Base-by-base conservation (phyloP, 2,329 filamentous ascomycete species). In the Endothia cerciana region DNA sequence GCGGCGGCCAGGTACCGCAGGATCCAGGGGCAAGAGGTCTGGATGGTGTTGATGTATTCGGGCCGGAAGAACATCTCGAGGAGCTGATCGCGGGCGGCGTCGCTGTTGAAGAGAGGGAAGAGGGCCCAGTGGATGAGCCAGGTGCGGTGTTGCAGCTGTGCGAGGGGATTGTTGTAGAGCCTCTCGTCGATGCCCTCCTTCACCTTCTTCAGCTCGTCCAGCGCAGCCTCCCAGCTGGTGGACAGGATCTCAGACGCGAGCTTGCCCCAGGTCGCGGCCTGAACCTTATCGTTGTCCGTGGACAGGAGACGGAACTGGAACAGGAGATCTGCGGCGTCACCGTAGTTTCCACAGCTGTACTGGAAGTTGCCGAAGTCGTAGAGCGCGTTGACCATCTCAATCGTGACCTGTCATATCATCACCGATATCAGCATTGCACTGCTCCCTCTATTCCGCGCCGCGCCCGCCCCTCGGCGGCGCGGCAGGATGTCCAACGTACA, bases 101-200 rank as follows among this genome's bases (percentile, higher is more conserved):
- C 94, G 82, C 92, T 90, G 88, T 99, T 98, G 88, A 98, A 99
- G 82, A 97, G 94, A 69, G 95, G 94, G 88, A 98, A 99, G 69
- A 99, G 89, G 56, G 92, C 90, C 94, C 95, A 99, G 91, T 99
- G 95, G 74, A 97, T 91, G 74, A 99, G 85, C 92, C 94, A 97
- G 66, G 94, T 96, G 77, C 95, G 92, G 85, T 97, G 94, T 78
- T 94, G 91, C 69, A 99, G 90, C 83, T 99, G 95, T 68, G 92
- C 94, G 70, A 97, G 87, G 36, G 94, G 92, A 85, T 97, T 97
- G 86, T 90, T 95, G 87, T 97, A 97, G 69, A 98, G 89, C 78
- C 93, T 92, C 66, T 91, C 92, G 79, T 99, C 95, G 79, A 99
- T 98, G 74, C 84, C 86, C 80, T 97, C 93, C 81, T 93, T 92